A percentile compares a stretch with the other conserved stretches of the same genome.
Conservation (phyloP, 306 rosid species). For the Arachis hypogaea region DNA sequence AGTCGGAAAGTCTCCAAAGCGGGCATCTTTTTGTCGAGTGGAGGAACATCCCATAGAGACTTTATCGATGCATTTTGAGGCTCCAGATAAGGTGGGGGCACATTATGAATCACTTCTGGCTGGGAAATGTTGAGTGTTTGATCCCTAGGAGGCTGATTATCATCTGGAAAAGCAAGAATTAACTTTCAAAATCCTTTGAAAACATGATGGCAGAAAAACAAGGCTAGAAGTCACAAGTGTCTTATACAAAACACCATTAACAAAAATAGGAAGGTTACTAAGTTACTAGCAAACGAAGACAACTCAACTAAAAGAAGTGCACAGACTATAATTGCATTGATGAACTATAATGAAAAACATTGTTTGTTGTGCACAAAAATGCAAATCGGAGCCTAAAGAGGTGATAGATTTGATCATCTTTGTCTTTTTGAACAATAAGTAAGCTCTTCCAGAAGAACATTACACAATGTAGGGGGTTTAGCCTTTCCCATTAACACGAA, state of each 20-base stretch:
- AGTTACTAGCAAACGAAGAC: background rate
- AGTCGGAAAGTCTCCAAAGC: slow-evolving; percentile 61
- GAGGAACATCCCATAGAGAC: slow-evolving; percentile 68
- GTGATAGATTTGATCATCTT: background rate
- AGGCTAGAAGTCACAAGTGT: slow-evolving; percentile 26
- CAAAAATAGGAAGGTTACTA: slow-evolving; percentile 2
- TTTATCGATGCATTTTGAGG: slow-evolving; percentile 40
- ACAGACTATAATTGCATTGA: background rate
- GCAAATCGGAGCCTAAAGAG: background rate
- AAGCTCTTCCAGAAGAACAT: slow-evolving; percentile 17
- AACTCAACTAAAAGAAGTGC: background rate
- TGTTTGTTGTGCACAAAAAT: slow-evolving; percentile 6
- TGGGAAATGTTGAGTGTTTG: slow-evolving; percentile 50
- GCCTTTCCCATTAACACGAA: background rate
- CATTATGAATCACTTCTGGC: slow-evolving; percentile 29
- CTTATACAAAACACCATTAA: slow-evolving; percentile 6
- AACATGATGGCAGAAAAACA: slow-evolving; percentile 15
- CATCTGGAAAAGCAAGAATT: slow-evolving; percentile 48
- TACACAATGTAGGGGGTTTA: slow-evolving; percentile 17
- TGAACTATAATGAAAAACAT: background rate
- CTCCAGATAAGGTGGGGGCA: slow-evolving; percentile 40
- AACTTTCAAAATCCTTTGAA: slow-evolving; percentile 4
- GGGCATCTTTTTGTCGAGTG: slow-evolving; percentile 62
- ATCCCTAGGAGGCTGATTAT: slow-evolving; percentile 40
- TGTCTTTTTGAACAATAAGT: slow-evolving; percentile 30